Base-by-base conservation (phyloP, 1,284 basidiomycete genomes). In the Psilocybe mexicana region DNA sequence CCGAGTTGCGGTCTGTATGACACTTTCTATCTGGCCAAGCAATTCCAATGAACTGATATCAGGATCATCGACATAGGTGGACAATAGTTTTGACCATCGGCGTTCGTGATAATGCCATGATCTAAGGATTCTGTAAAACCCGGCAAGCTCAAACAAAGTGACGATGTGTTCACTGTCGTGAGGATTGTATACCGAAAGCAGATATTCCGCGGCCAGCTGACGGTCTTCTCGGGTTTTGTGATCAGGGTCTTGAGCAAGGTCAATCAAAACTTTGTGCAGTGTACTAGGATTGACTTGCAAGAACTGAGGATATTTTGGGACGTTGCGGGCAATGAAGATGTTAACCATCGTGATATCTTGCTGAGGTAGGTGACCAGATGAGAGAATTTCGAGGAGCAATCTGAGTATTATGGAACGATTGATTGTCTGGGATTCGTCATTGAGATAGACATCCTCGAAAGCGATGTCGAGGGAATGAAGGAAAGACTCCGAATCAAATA, bases 301-400 rank as follows among this genome's bases (percentile, higher is more conserved):
- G 73, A 90, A 95, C 73, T 98, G 95, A 0, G 91, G 88, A 72
- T 98, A 99, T 75, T 98, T 99, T 0, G 97, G 93, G 12, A 97
- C 85, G 71, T 98, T 99, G 58, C 96, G 90, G 1, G 97, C 93
- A 58, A 98, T 84, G 73, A 99, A 99, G 64, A 99, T 98, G 70
- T 95, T 87, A 50, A 96, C 81, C 71, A 99, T 93, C 2, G 91
- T 93, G 52, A 79, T 75, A 68, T 93, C 93, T 36, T 79, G 74
- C 12, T 84, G 74, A 0, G 85, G 75, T 28, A 93, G 73, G 47
- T 76, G 76, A 24, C 79, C 76, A 14, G 84, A 79, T 4, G 83
- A 74, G 10, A 89, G 67, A 45, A 97, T 86, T 66, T 98, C 94
- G 55, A 96, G 79, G 50, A 99, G 79, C 48, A 94, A 88, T 63